phyloP scores from a whole-genome alignment of 805 yeast genomes.

The Schwanniomyces occidentalis region DNA sequence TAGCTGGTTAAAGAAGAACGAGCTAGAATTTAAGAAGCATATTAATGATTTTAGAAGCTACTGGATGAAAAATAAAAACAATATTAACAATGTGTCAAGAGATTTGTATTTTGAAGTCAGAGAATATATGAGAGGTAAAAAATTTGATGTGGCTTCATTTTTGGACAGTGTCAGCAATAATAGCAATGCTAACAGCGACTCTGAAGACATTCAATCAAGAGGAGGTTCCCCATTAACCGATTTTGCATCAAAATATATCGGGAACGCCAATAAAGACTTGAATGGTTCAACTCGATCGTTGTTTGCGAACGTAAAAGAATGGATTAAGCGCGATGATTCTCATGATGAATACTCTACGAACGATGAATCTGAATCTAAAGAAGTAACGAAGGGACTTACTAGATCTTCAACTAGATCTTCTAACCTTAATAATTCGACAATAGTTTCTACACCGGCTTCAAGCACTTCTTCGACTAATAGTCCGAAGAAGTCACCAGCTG shows the following conservation, averaged over 20 bases:
- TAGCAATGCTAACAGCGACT: slow-evolving; percentile 23
- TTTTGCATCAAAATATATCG: slow-evolving; percentile 64
- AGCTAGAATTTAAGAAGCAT: slow-evolving; percentile 89
- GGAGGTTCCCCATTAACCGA: slow-evolving; percentile 60
- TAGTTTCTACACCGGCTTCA: slow-evolving; percentile 1
- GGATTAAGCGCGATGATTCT: slow-evolving; percentile 39
- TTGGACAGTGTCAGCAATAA: slow-evolving; percentile 21
- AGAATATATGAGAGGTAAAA: slow-evolving; percentile 61
- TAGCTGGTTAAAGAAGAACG: slow-evolving; percentile 96
- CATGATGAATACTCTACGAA: slow-evolving; percentile 30
- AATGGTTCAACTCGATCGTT: slow-evolving; percentile 32
- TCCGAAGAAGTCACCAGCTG: slow-evolving; percentile 6
- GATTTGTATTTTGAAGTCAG: slow-evolving; percentile 85
- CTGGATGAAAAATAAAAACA: slow-evolving; percentile 73
- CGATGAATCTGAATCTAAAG: slow-evolving; percentile 14
- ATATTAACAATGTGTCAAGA: slow-evolving; percentile 68
- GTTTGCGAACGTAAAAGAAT: slow-evolving; percentile 42
- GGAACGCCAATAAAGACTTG: slow-evolving; percentile 47
- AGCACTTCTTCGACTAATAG: too few species aligned
- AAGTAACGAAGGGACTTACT: slow-evolving; percentile 2
- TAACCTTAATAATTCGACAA: not conserved
- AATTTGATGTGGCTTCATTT: slow-evolving; percentile 27
- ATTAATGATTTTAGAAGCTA: slow-evolving; percentile 83
- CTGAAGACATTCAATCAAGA: slow-evolving; percentile 28
- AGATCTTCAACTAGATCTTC: slow-evolving; percentile 2